Evolutionary conservation across 139 green algal species (phyloP).

Genomic region (Auxenochlorella protothecoides): DNA sequence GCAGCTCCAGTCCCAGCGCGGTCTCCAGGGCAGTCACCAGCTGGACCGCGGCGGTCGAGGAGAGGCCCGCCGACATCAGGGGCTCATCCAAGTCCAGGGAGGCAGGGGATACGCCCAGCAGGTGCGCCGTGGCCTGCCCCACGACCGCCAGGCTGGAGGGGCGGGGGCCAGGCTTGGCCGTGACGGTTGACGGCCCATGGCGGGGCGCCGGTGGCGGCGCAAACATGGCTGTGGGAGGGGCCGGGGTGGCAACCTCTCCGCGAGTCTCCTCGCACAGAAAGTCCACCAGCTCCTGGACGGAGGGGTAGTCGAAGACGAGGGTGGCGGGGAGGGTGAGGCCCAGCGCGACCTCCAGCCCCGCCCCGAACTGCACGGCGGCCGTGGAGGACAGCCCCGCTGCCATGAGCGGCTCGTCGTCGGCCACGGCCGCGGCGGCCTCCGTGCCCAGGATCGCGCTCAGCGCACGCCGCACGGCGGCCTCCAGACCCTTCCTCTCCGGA

Average conservation of each 20-base stretch:
- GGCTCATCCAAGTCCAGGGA: slow-evolving; percentile 12
- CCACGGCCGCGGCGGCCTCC: not conserved
- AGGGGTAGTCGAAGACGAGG: slow-evolving; percentile 71
- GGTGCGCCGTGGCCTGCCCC: not conserved
- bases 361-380: slow-evolving; percentile 15
- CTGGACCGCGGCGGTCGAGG: slow-evolving; percentile 39
- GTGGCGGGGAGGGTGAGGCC: slow-evolving; percentile 38
- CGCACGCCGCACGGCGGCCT: not conserved
- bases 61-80: slow-evolving; percentile 50
- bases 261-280: slow-evolving; percentile 11
- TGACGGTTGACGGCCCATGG: no score
- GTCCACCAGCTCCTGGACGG: slow-evolving; percentile 11
- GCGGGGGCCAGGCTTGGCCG: not conserved
- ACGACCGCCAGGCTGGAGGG: not conserved
- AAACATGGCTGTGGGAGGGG: not conserved
- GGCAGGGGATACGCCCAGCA: not conserved
- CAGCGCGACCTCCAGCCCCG: slow-evolving; percentile 5
- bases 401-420: slow-evolving; percentile 45
- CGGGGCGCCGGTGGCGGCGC: no score
- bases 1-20: slow-evolving; percentile 19
- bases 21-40: slow-evolving; percentile 35
- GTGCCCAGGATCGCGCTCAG: not conserved
- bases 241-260: not conserved
- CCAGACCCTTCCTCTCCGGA: not conserved
- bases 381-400: slow-evolving; percentile 59